Conservation (phyloP, 2,329 filamentous ascomycete genomes). For the Fusarium incarnatum region DNA sequence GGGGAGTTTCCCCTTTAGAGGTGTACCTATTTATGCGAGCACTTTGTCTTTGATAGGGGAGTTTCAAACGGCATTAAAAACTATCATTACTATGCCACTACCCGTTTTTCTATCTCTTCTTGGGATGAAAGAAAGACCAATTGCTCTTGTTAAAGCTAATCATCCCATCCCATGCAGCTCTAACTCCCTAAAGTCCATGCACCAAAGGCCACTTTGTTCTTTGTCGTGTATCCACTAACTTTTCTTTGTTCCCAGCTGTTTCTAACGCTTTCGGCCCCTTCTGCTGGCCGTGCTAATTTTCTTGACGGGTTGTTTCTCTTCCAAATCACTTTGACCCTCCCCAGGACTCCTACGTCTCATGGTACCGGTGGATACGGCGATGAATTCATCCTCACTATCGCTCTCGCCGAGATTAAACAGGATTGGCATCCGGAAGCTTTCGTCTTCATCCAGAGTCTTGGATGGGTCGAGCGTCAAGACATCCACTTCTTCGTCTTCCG, state of each 20-base stretch:
- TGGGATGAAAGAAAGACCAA: conserved; percentile 17
- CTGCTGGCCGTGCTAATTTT: conserved; percentile 51
- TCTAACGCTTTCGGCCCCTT: conserved; percentile 55
- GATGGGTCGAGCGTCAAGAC: conserved; percentile 81
- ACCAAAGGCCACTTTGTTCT: conserved; percentile 38
- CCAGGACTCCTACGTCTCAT: conserved; percentile 88
- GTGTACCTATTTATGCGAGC: not conserved
- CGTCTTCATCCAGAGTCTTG: conserved; percentile 69
- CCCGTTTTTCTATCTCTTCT: conserved; percentile 19
- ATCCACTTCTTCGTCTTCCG: conserved; percentile 94
- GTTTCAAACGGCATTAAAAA: conserved; percentile 23
- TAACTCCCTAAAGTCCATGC: conserved; percentile 10
- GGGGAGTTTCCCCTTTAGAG: too few species aligned
- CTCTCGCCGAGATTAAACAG: conserved; percentile 93
- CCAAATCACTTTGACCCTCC: conserved; percentile 71
- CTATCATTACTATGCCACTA: conserved; percentile 7
- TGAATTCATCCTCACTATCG: conserved; percentile 92
- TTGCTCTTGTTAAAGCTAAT: conserved; percentile 7
- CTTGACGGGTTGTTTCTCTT: conserved; percentile 56
- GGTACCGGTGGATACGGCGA: conserved; percentile 78
- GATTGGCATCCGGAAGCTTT: conserved; percentile 89
- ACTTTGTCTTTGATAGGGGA: conserved; percentile 15
- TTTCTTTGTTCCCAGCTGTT: conserved; percentile 4
- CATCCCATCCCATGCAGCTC: conserved; percentile 25
- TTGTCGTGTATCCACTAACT: conserved; percentile 3